Evolutionary conservation across 2,329 filamentous ascomycete genomes (phyloP).

Genomic region (Xylariaceae sp.): DNA sequence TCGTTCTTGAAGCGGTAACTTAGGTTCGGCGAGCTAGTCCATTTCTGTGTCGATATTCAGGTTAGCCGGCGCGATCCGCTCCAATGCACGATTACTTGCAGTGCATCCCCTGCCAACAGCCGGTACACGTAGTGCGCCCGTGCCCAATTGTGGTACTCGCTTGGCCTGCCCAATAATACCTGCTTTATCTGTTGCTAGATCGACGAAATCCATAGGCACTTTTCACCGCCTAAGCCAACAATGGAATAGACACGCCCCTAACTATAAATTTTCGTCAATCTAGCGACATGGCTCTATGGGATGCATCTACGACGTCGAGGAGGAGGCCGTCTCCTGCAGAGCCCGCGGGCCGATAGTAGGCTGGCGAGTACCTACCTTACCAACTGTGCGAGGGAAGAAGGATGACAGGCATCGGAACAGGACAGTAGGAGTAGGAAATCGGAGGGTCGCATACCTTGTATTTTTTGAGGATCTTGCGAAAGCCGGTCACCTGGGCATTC

Average conservation of each 20-base stretch:
- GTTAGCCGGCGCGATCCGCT: constrained; percentile 7
- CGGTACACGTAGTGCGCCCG: too few relatives aligned
- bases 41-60: constrained; percentile 53
- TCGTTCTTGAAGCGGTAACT: constrained; percentile 62
- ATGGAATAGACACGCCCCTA: neutral
- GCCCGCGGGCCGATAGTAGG: neutral
- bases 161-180: neutral
- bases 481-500: constrained; percentile 68
- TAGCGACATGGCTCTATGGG: neutral
- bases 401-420: neutral
- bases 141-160: neutral
- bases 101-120: neutral
- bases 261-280: neutral
- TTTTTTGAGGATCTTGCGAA: constrained; percentile 81
- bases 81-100: constrained; percentile 6
- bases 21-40: constrained; percentile 69
- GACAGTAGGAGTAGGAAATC: neutral
- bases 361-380: neutral
- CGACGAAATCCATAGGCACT: neutral
- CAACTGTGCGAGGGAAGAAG: neutral
- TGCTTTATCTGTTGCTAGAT: neutral
- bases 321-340: neutral
- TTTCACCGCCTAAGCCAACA: neutral
- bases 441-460: constrained; percentile 53
- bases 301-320: neutral